phyloP scores from a whole-genome alignment of 495 filamentous ascomycete species.

The Hyphodiscus hymeniophilus region DNA sequence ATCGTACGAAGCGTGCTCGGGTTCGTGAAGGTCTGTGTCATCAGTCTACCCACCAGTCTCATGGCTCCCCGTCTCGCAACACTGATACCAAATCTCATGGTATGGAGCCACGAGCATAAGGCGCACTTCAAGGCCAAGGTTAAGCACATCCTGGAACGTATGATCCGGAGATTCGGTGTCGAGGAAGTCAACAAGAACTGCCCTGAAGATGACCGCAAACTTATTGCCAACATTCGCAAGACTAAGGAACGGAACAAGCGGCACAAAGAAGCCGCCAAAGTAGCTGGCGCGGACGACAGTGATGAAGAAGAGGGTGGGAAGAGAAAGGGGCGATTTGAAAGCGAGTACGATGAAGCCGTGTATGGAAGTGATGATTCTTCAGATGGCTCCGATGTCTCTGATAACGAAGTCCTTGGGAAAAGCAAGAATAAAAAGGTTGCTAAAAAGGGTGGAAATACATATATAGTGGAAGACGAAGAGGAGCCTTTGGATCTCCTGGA shows the following conservation, averaged over 20 bases:
- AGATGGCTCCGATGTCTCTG: slow-evolving; percentile 53
- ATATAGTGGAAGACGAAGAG: slow-evolving; percentile 87
- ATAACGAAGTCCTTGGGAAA: slow-evolving; percentile 48
- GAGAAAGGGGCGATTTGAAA: slow-evolving; percentile 61
- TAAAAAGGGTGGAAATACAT: slow-evolving; percentile 55
- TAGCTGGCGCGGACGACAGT: slow-evolving; percentile 31
- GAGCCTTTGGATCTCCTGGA: slow-evolving; percentile 92
- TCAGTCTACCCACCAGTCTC: slow-evolving; percentile 67
- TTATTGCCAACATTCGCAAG: slow-evolving; percentile 90
- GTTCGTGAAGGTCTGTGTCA: slow-evolving; percentile 92
- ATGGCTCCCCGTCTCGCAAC: slow-evolving; percentile 64
- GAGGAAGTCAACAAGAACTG: slow-evolving; percentile 66
- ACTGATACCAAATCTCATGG: slow-evolving; percentile 82
- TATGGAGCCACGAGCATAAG: slow-evolving; percentile 97
- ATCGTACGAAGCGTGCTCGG: slow-evolving; percentile 89
- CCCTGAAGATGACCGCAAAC: slow-evolving; percentile 77
- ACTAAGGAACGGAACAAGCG: slow-evolving; percentile 79
- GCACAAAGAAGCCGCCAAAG: slow-evolving; percentile 63
- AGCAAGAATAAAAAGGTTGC: slow-evolving; percentile 34
- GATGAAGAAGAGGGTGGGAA: slow-evolving; percentile 38
- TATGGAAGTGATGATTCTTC: slow-evolving; percentile 74
- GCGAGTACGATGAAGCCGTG: slow-evolving; percentile 89
- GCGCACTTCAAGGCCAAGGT: slow-evolving; percentile 92
- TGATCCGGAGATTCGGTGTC: slow-evolving; percentile 83
- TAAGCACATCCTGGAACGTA: slow-evolving; percentile 91